phyloP scores from a whole-genome alignment of 495 filamentous ascomycete genomes.

The Aspergillus ellipticus region DNA sequence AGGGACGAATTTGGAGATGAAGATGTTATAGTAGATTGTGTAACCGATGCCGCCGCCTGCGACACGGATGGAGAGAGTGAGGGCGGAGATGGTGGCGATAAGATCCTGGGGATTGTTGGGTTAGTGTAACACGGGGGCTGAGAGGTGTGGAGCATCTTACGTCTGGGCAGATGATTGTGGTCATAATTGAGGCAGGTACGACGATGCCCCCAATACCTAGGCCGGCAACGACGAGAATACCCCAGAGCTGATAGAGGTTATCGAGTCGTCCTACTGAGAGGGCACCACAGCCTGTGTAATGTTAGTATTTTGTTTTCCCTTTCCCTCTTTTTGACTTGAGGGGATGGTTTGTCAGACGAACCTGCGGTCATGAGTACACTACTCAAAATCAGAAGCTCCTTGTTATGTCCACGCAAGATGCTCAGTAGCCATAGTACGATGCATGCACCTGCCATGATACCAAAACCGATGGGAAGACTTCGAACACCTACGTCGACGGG shows the following conservation, averaged over 20 bases:
- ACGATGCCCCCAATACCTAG: conserved; percentile 72
- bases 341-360: conserved; percentile 25
- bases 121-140: background rate
- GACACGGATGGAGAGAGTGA: conserved; percentile 71
- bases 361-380: conserved; percentile 67
- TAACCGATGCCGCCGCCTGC: conserved; percentile 70
- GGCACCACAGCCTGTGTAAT: conserved; percentile 52
- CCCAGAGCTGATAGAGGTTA: conserved; percentile 60
- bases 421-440: conserved; percentile 60
- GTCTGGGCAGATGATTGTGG: conserved; percentile 69
- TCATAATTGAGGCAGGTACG: conserved; percentile 67
- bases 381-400: conserved; percentile 57
- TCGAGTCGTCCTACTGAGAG: conserved; percentile 53
- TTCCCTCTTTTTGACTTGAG: background rate
- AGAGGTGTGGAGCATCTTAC: conserved; percentile 22
- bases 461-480: conserved; percentile 62
- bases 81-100: conserved; percentile 68
- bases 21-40: conserved; percentile 73
- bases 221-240: conserved; percentile 59
- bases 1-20: conserved; percentile 59
- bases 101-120: conserved; percentile 45
- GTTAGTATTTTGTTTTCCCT: conserved; percentile 1
- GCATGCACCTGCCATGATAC: conserved; percentile 59
- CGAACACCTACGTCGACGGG: conserved; percentile 64
- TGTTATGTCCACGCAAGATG: conserved; percentile 58